Conservation (phyloP, 1,139 yeast species). For the Kodamaea ohmeri region DNA sequence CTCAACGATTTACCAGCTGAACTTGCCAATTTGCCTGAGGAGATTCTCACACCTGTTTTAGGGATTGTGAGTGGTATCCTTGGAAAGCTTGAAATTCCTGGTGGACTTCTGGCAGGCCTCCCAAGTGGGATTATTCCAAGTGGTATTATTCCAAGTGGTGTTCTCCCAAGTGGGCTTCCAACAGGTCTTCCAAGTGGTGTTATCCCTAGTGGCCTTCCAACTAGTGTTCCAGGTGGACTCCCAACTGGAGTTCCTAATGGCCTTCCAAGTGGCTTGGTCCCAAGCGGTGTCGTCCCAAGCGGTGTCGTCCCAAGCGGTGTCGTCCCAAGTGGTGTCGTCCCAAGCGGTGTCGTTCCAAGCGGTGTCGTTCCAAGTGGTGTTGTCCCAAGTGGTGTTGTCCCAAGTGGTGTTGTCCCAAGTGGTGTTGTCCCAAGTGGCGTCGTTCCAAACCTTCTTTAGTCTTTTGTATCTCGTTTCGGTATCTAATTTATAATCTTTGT, state of each 20-base stretch:
- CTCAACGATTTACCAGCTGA: constrained; percentile 1
- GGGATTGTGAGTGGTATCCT: constrained; percentile 1
- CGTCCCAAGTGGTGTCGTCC: not conserved
- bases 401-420: too few species aligned
- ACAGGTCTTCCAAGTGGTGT: not conserved
- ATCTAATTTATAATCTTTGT: too few species aligned
- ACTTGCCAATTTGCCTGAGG: not conserved
- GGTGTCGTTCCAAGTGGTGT: not conserved
- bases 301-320: not conserved
- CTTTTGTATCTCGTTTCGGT: not conserved
- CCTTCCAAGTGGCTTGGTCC: constrained; percentile 1
- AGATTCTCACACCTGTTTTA: constrained; percentile 1
- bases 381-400: not conserved
- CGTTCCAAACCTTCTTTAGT: not conserved
- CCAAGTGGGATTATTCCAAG: constrained; percentile 1
- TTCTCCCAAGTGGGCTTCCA: not conserved
- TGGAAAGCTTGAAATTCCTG: constrained; percentile 1
- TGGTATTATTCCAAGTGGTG: constrained; percentile 2
- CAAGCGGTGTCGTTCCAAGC: not conserved
- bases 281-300: not conserved
- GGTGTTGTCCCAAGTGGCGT: not conserved
- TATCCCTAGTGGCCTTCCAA: not conserved
- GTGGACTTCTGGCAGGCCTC: not conserved
- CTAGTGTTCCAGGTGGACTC: not conserved
- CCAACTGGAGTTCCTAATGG: constrained; percentile 2